These are phyloP conservation scores for Fusarium penzigii DNA, from an alignment of 2,329 filamentous ascomycete species.

Conservation along the genomic window DNA sequence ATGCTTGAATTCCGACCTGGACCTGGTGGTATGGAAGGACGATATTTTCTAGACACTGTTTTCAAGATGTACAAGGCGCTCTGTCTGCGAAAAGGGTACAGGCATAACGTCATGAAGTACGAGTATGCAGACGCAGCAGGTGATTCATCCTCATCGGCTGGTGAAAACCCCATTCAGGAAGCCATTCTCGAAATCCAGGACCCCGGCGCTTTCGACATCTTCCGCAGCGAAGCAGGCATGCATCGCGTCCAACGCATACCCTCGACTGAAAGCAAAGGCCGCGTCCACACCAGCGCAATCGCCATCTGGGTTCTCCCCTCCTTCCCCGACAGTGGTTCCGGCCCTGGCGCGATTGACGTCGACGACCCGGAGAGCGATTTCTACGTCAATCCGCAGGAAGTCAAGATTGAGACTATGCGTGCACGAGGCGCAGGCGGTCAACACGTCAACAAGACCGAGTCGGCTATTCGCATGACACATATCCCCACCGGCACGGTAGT, in stretches of 20 bases:
- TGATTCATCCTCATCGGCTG: constrained; percentile 51
- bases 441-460: constrained; percentile 98
- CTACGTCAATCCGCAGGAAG: constrained; percentile 82
- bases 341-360: constrained; percentile 57
- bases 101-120: constrained; percentile 73
- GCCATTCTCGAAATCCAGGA: constrained; percentile 82
- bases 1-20: constrained; percentile 90
- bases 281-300: constrained; percentile 90
- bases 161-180: constrained; percentile 75
- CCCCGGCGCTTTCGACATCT: constrained; percentile 74
- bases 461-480: constrained; percentile 90
- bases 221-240: constrained; percentile 89
- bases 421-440: constrained; percentile 91
- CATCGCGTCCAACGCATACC: constrained; percentile 94
- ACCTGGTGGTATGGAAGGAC: constrained; percentile 87
- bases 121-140: constrained; percentile 70
- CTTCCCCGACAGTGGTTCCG: constrained; percentile 60
- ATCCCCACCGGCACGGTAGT: constrained; percentile 83
- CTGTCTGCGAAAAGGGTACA: constrained; percentile 69
- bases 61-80: constrained; percentile 87
- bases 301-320: constrained; percentile 90
- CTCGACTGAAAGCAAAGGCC: constrained; percentile 84
- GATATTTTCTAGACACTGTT: constrained; percentile 84
- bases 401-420: constrained; percentile 85
- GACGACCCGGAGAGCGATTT: constrained; percentile 90